phyloP scores from a whole-genome alignment of 164 flowering plant genomes.

The Aristolochia contorta region DNA sequence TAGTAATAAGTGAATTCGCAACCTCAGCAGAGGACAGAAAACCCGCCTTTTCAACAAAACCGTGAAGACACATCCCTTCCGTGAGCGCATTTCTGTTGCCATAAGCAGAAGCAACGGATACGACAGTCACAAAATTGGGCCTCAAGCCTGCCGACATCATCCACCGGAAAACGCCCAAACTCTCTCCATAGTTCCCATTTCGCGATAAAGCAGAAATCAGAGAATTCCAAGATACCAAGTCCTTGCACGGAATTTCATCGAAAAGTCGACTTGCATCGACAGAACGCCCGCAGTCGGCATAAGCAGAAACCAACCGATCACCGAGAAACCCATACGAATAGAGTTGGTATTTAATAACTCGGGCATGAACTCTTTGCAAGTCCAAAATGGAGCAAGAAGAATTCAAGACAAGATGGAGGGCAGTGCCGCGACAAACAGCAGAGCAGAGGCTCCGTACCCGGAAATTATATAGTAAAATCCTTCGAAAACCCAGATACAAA shows the following conservation, averaged over 20 bases:
- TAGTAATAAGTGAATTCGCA: constrained; percentile 4
- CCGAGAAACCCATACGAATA: constrained; percentile 4
- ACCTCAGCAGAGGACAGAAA: neutral
- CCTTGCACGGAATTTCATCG: constrained; percentile 1
- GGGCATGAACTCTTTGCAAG: neutral
- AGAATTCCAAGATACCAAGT: constrained; percentile 6
- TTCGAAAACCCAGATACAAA: neutral
- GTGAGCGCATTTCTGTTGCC: neutral
- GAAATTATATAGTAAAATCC: neutral
- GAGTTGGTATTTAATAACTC: neutral
- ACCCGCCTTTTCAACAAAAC: constrained; percentile 1
- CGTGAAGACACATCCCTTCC: neutral
- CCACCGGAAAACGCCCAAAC: neutral
- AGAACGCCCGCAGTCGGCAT: neutral
- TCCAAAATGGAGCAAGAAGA: neutral
- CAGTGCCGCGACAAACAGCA: neutral
- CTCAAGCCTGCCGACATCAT: neutral
- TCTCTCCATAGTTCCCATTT: neutral
- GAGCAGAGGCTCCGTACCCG: neutral
- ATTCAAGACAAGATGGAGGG: neutral
- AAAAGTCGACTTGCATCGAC: constrained; percentile 2
- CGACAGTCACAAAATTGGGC: neutral
- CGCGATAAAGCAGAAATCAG: neutral
- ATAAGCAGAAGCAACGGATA: constrained; percentile 1
- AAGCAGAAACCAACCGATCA: constrained; percentile 3